A percentile compares a stretch with the other conserved stretches of the same genome.
Conservation (phyloP, 805 yeast species). For the Monosporozyma unispora region DNA sequence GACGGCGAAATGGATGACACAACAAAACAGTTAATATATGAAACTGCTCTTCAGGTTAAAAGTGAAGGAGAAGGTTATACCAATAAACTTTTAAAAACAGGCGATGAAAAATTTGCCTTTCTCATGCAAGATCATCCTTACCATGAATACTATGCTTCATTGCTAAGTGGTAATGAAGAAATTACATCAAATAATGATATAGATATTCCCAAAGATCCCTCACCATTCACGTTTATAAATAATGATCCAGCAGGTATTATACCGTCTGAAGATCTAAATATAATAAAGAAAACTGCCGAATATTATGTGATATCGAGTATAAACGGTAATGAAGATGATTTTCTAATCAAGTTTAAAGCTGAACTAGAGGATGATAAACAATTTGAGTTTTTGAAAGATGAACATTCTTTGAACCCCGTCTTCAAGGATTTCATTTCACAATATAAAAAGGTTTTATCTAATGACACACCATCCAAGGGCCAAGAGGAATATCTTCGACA, state of each 20-base stretch:
- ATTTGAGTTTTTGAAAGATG: conserved; percentile 55
- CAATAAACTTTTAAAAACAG: conserved; percentile 39
- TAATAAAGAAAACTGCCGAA: conserved; percentile 65
- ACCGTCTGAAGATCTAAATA: conserved; percentile 54
- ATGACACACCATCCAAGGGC: conserved; percentile 9
- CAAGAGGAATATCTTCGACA: conserved; percentile 3
- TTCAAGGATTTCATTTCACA: conserved; percentile 46
- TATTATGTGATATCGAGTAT: conserved; percentile 39
- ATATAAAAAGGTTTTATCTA: conserved; percentile 32
- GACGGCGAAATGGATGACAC: conserved; percentile 30
- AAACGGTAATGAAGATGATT: conserved; percentile 21
- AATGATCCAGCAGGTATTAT: conserved; percentile 28
- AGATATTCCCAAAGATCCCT: conserved; percentile 26
- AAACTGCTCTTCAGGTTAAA: background rate
- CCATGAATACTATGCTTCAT: conserved; percentile 41
- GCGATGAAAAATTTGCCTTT: conserved; percentile 54
- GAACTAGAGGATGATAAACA: conserved; percentile 37
- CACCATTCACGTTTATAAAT: conserved; percentile 22
- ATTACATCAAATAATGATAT: background rate
- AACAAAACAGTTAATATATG: conserved; percentile 16
- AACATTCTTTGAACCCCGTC: conserved; percentile 51
- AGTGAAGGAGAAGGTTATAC: conserved; percentile 54
- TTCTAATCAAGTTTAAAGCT: conserved; percentile 33
- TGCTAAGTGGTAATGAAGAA: conserved; percentile 12
- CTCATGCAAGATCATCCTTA: conserved; percentile 45